Percentiles rank a stretch among this genome's conserved stretches.
These are phyloP conservation scores for Dionaea muscipula DNA, from an alignment of 179 eudicot species.

Conservation along the genomic window DNA sequence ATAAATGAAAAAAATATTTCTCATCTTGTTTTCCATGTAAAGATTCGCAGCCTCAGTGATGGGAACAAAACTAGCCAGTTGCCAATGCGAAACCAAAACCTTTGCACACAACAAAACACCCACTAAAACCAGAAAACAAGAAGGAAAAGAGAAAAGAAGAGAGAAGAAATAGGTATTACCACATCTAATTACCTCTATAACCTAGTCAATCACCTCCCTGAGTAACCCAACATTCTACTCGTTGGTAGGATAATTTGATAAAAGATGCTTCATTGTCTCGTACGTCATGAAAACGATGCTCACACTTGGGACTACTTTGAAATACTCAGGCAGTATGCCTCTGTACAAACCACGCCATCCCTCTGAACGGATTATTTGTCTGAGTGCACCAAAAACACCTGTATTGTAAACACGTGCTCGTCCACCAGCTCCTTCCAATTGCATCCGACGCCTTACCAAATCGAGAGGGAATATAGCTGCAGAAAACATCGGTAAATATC, in stretches of 20 bases:
- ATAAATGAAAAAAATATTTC: too few species aligned
- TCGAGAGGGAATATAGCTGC: slow-evolving; percentile 49
- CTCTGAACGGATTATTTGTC: slow-evolving; percentile 25
- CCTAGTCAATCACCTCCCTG: too few species aligned
- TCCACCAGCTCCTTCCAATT: slow-evolving; percentile 50
- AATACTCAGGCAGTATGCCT: slow-evolving; percentile 48
- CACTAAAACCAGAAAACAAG: too few species aligned
- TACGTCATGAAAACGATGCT: slow-evolving; percentile 50
- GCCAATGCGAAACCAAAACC: too few species aligned
- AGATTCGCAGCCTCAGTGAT: too few species aligned
- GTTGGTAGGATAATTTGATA: slow-evolving; percentile 20
- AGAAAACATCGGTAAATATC: background rate
- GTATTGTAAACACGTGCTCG: slow-evolving; percentile 33
- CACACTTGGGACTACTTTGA: slow-evolving; percentile 44
- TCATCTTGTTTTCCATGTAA: too few species aligned
- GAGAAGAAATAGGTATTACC: too few species aligned
- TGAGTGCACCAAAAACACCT: slow-evolving; percentile 32
- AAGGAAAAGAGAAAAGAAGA: too few species aligned
- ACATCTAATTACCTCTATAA: too few species aligned
- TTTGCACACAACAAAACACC: too few species aligned
- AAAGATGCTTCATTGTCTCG: slow-evolving; percentile 30
- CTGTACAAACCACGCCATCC: slow-evolving; percentile 42
- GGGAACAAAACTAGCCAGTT: too few species aligned
- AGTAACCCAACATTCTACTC: too few species aligned
- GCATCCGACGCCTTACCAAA: slow-evolving; percentile 48